phyloP scores from a whole-genome alignment of 2,329 filamentous ascomycete genomes.

The Penicillium digitatum region DNA sequence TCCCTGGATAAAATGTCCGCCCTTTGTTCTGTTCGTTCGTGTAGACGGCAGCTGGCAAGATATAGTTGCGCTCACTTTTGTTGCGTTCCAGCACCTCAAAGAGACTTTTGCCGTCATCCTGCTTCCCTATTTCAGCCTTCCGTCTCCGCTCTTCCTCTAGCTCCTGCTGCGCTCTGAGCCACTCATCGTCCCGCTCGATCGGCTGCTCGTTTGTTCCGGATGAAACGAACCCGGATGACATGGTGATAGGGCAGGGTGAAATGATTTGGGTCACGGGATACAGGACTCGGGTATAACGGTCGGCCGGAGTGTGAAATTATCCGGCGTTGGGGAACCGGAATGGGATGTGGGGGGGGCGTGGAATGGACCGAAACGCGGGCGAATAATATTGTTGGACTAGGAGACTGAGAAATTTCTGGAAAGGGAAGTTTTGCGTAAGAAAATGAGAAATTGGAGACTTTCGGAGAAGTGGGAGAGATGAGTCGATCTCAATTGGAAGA shows the following conservation, averaged over 20 bases:
- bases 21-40: not conserved
- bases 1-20: not conserved
- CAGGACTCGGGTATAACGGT: slow-evolving; percentile 17
- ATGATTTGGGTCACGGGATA: not conserved
- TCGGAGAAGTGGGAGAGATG: not conserved
- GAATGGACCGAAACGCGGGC: slow-evolving; percentile 3
- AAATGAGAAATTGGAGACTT: not conserved
- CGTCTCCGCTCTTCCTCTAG: slow-evolving; percentile 45
- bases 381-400: not conserved
- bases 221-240: slow-evolving; percentile 48
- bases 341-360: not conserved
- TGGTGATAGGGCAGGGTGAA: slow-evolving; percentile 21
- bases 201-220: slow-evolving; percentile 42
- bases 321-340: slow-evolving; percentile 8
- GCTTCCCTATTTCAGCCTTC: slow-evolving; percentile 50
- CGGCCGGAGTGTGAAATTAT: slow-evolving; percentile 13
- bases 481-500: not conserved
- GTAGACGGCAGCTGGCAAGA: not conserved
- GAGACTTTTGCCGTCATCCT: slow-evolving; percentile 50
- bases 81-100: slow-evolving; percentile 49
- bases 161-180: slow-evolving; percentile 43
- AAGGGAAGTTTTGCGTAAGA: not conserved
- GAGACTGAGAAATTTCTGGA: not conserved
- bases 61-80: slow-evolving; percentile 43
- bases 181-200: slow-evolving; percentile 42